Conservation (phyloP, 2,329 filamentous ascomycete genomes). For the Cadophora gregata region DNA sequence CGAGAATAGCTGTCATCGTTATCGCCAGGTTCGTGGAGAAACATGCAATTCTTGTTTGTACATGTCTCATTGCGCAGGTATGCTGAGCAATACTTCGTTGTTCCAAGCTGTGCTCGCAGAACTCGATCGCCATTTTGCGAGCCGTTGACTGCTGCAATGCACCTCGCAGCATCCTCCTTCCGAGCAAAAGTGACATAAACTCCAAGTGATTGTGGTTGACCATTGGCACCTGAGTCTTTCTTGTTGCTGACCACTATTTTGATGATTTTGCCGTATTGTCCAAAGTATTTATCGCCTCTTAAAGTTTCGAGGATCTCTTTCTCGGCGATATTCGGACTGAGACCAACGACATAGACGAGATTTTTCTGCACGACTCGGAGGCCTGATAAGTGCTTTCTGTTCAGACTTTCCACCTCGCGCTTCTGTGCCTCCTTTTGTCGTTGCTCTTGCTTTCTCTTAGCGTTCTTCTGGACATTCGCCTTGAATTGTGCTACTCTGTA, state of each 20-base stretch:
- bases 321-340: conserved; percentile 90
- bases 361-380: conserved; percentile 98
- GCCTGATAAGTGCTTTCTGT: conserved; percentile 93
- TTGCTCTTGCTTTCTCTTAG: conserved; percentile 85
- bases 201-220: conserved; percentile 68
- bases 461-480: conserved; percentile 83
- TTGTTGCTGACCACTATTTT: conserved; percentile 98
- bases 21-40: conserved; percentile 96
- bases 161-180: conserved; percentile 87
- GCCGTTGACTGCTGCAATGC: conserved; percentile 91
- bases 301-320: conserved; percentile 91
- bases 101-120: conserved; percentile 80
- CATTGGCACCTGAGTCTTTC: conserved; percentile 65
- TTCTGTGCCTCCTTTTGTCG: conserved; percentile 96
- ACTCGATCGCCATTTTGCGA: conserved; percentile 88
- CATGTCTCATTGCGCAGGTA: conserved; percentile 95
- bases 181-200: conserved; percentile 98
- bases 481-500: conserved; percentile 75
- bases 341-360: conserved; percentile 94
- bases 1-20: conserved; percentile 96
- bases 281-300: conserved; percentile 91
- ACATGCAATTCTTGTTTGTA: conserved; percentile 96
- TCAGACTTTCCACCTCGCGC: conserved; percentile 93
- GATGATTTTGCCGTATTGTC: conserved; percentile 97
- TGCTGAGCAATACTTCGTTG: conserved; percentile 98